A percentile compares a stretch with the other conserved stretches of the same genome.
These are phyloP conservation scores for Filosporella fistucella DNA, from an alignment of 495 filamentous ascomycete species.

Conservation along the genomic window DNA sequence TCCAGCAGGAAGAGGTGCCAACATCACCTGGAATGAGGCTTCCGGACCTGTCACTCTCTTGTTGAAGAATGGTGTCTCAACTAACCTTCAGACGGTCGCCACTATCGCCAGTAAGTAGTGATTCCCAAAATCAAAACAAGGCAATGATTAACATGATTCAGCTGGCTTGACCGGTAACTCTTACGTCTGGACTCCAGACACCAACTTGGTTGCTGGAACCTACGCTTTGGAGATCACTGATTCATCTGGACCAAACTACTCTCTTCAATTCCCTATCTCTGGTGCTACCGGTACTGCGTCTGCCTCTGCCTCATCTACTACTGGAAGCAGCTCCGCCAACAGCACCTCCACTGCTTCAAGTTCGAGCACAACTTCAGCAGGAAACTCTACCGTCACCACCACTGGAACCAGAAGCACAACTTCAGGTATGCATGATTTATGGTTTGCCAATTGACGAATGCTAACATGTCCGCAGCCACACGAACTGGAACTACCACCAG, in stretches of 20 bases:
- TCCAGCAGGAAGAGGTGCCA: slow-evolving; percentile 7
- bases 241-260: slow-evolving; percentile 11
- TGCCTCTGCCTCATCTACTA: slow-evolving; percentile 1
- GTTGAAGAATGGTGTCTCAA: slow-evolving; percentile 10
- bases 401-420: neutral
- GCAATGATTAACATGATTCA: neutral
- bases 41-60: slow-evolving; percentile 9
- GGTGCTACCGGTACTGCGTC: slow-evolving; percentile 1
- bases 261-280: slow-evolving; percentile 9
- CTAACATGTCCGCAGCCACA: neutral
- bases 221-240: slow-evolving; percentile 18
- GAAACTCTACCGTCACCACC: neutral
- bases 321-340: neutral
- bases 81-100: slow-evolving; percentile 6
- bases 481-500: slow-evolving; percentile 1
- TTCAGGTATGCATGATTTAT: neutral
- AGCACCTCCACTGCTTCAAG: slow-evolving; percentile 1
- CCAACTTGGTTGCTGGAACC: slow-evolving; percentile 5
- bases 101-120: slow-evolving; percentile 8
- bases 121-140: neutral
- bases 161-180: slow-evolving; percentile 11
- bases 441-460: neutral
- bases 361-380: neutral
- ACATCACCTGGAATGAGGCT: slow-evolving; percentile 16
- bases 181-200: slow-evolving; percentile 4